A percentile compares a stretch with the other conserved stretches of the same genome.
Conservation (phyloP, 1,139 yeast species). For the Casaregolazyma lundiana region DNA sequence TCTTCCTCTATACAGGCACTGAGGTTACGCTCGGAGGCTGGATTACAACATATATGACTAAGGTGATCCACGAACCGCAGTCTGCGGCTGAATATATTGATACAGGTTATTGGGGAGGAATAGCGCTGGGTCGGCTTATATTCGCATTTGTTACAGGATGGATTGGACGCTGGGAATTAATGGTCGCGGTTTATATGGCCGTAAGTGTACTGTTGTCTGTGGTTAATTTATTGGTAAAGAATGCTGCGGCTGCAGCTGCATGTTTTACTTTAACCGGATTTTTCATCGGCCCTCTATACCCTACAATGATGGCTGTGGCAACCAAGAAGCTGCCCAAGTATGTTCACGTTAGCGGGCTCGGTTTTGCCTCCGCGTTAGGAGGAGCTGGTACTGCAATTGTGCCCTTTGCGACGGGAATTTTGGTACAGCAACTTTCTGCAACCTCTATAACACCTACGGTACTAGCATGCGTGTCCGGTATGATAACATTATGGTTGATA, state of each 20-base stretch:
- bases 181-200: slow-evolving; percentile 18
- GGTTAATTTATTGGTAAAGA: slow-evolving; percentile 25
- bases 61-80: slow-evolving; percentile 47
- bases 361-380: slow-evolving; percentile 71
- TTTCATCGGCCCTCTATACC: slow-evolving; percentile 74
- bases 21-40: slow-evolving; percentile 70
- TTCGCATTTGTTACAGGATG: slow-evolving; percentile 35
- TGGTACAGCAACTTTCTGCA: no score
- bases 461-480: no score
- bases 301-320: slow-evolving; percentile 64
- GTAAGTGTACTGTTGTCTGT: slow-evolving; percentile 20
- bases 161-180: slow-evolving; percentile 20
- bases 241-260: slow-evolving; percentile 25
- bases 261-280: slow-evolving; percentile 54
- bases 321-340: slow-evolving; percentile 56
- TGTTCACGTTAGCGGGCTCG: slow-evolving; percentile 62
- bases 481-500: no score
- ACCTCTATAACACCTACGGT: no score
- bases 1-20: slow-evolving; percentile 60
- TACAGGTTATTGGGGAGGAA: slow-evolving; percentile 70
- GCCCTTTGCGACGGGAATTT: slow-evolving; percentile 29
- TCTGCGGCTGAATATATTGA: slow-evolving; percentile 55
- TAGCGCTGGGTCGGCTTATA: slow-evolving; percentile 55
- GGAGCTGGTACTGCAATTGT: slow-evolving; percentile 66
- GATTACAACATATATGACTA: slow-evolving; percentile 59